These are phyloP conservation scores for Metroxylon sagu DNA, from an alignment of 176 grass and related monocot genomes.

Conservation along the genomic window DNA sequence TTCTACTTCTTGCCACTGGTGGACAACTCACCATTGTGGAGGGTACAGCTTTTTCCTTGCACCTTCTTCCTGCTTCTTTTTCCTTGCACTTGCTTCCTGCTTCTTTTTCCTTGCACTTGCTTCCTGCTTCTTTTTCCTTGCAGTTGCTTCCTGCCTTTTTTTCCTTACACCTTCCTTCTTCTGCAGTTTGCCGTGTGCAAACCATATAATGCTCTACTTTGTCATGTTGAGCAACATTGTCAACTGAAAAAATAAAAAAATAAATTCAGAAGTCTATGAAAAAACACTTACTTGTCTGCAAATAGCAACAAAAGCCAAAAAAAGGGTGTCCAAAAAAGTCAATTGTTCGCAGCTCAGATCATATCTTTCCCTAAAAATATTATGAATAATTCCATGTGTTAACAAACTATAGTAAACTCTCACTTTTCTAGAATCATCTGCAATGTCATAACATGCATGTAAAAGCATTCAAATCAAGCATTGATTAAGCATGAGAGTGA, in stretches of 20 bases:
- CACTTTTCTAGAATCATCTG: too few species aligned
- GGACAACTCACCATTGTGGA: slow-evolving; percentile 29
- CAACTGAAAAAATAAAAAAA: not conserved
- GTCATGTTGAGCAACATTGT: not conserved
- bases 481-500: too few species aligned
- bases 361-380: too few species aligned
- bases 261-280: slow-evolving; percentile 1
- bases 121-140: not conserved
- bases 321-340: too few species aligned
- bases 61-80: too few species aligned
- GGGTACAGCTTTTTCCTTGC: too few species aligned
- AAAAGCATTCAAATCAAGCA: too few species aligned
- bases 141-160: not conserved
- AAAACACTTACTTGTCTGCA: not conserved
- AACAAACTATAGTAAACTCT: too few species aligned
- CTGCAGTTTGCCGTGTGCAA: slow-evolving; percentile 12
- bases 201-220: slow-evolving; percentile 24
- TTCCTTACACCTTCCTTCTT: too few species aligned
- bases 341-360: too few species aligned
- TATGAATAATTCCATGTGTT: too few species aligned
- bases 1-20: slow-evolving; percentile 10
- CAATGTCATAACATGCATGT: too few species aligned
- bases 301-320: not conserved
- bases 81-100: not conserved
- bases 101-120: not conserved